Evolutionary conservation across 495 filamentous ascomycete species (phyloP), one percentile per base, ranked within the genome.

Genomic region (Viridothelium virens): DNA sequence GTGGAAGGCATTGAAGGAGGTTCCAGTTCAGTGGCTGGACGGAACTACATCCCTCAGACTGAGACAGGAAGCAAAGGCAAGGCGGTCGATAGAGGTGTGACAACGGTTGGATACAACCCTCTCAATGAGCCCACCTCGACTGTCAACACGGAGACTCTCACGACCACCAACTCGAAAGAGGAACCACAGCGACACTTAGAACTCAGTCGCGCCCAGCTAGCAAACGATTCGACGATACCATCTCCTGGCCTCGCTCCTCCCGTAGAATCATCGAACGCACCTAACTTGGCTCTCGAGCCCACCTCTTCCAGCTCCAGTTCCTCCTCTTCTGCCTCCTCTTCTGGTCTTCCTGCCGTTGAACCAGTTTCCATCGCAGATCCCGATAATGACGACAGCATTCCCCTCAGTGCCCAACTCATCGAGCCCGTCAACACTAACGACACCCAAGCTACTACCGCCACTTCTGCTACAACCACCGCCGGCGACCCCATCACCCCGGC

Each of bases 291-390:
- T 92, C 74, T 92, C 89, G 53, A 59, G 18, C 36, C 53, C n/a
- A 59, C 53, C 5, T 59, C 53, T 3, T 59, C 53, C 25, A 7
- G 33, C 31, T 59, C 53, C 31, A 59, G 53, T 61, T 93, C 87
- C 69, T 88, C 90, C 3, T 94, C 91, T 2, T 94, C 91, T 2
- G 92, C 89, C 0, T 77, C 88, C 10, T 78, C 85, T 31, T 90
- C 91, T 62, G 89, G 84, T 16, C 77, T 79, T 16, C 78, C 82
- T 2, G 87, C 83, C 2, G 73, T 70, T 37, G 72, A 68, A 63
- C 53, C 69, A 14, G 69, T 64, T n/a, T 64, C 66, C 9, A 67
- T 64, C n/a, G 62, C 31, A 16, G 72, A 68, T n/a, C 69, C 71
- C 38, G 73, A 76, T 1, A 66, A 85, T 39, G 86, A 89, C 63